Evolutionary conservation across 805 yeast genomes (phyloP), one percentile per base, ranked within the genome.

Genomic region (Candida taoyuanica): DNA sequence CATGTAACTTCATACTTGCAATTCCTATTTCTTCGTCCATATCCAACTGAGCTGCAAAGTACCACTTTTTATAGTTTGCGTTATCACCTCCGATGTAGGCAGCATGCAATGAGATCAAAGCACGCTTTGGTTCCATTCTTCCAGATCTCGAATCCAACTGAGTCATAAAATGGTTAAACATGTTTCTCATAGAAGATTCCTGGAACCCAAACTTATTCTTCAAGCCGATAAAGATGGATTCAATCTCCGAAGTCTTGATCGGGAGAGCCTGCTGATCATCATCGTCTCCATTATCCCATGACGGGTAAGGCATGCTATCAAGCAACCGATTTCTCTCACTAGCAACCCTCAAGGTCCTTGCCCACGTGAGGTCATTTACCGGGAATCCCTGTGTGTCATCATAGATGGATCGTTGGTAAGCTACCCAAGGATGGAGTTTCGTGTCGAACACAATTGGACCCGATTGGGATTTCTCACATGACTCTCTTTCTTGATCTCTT

Each of bases 51-150:
- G 95, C 86, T 31, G 94, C 86, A 62, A 89, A 85, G 59, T 79
- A 87, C 98, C 98, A 91, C 60, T 85, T 87, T 54, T 81, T 75
- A 62, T 81, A 91, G 62, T 91, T 91, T 4, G 97, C 75, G 43
- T 79, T 68, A 34, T 80, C 85, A 14, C 98, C 97, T 0, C 96
- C 97, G 44, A 91, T 86, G 60, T 91, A 91, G 45, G 89, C 95
- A 1, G 87, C 80, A 62, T 91, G 98, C 24, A 91, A 62, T 0
- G 91, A 75, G 2, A 78, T 55, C 40, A 91, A 65, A 0, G 97
- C 97, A 40, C 65, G 71, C 25, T 66, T 59, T 4, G 95, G 84
- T 2, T 79, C 61, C 72, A 81, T 76, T 44, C 98, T 73, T 43
- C 94, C 76, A 0, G 95, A 74, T 42, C 96, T 74, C 7, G 97